Base-by-base conservation (phyloP, 352 stramenopile genomes). In the Phytophthora sojae region DNA sequence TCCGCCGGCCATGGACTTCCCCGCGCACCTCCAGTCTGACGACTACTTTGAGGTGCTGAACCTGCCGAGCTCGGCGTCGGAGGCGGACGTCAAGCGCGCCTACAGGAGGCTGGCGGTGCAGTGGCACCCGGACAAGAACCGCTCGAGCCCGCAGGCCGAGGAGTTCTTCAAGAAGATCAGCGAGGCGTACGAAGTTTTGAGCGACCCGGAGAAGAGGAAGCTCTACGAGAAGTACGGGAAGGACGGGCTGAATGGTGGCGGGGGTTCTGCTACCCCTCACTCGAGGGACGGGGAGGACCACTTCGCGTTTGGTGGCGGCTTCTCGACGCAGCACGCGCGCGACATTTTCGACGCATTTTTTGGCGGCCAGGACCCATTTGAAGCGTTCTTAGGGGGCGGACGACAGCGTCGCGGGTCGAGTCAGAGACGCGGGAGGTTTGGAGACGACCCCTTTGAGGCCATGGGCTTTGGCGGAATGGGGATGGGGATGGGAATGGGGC, bases 61-160 rank as follows among this genome's bases (percentile, higher is more conserved):
- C 4, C 60, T 95, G 8, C 17, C 67, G 9, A 78, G 75, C 42
- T 59, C 66, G 0, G 83, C 80, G 17, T 80, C 73, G 0, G 86
- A 83, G 2, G 61, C 73, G 0, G 86, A 93, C n/a, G 74, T 95
- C 15, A 88, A 87, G 65, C 76, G 77, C 19, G 88, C 88, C 37
- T 95, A 93, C 67, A 63, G 80, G 11, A 88, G 88, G 53, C 65
- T 93, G 61, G 85, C 85, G 29, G 76, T 98, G 39, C 95, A 96
- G 65, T 98, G 93, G 79, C 96, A 99, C 71, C 96, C 96, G 1
- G 96, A 99, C 71, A 98, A 98, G 75, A 98, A 98, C 72, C 84
- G 89, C 42, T 80, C 85, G 23, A 72, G 92, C 67, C 77, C 91
- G 25, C 73, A 75, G 19, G 94, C 94, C 11, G 86, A 94, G 29